Base-by-base conservation (phyloP, 805 yeast genomes). In the Candida silvicultrix region DNA sequence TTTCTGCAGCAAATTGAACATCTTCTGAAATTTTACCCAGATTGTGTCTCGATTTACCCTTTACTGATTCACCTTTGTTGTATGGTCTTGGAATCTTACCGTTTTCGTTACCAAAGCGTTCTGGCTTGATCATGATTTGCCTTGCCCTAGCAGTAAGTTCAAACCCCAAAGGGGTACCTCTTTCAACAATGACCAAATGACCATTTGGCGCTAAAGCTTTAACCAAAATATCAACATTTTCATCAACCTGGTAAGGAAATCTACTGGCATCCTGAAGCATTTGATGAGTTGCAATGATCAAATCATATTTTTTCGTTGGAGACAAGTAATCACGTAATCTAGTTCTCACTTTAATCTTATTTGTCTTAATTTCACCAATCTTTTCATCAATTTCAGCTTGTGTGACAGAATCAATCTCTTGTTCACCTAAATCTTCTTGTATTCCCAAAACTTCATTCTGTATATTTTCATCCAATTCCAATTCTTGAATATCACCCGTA, bases 111-210 rank as follows among this genome's bases (percentile, higher is more conserved):
- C 65, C 70, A 53, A 71, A 71, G 6, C 78, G 75, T 54, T 85
- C 95, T 0, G 97, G 97, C 54, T 98, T 78, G n/a, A 92, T 68
- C 77, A 89, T 79, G 4, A 88, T 67, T 62, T 92, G 97, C 57
- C 99, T 74, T 5, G 97, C 97, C 45, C 97, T 72, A 0, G 96
- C 95, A 47, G 89, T 75, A 3, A 80, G 73, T 64, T 94, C 99
- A 59, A 88, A 88, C 0, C 98, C 98, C 29, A 81, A 59, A 0
- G 97, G 88, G 46, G 85, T 86, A 3, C 99, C 99, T 51, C 97
- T 73, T 66, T 94, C 98, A 3, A 90, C 67, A 2, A 94, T 61
- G 1, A 89, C 82, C 12, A 92, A 64, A 48, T 82, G 81, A 0
- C 98, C 99, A 11, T 79, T 78, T 0, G 97, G 96, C 15, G 78